A percentile compares a stretch with the other conserved stretches of the same genome.
phyloP scores from a whole-genome alignment of 2,329 filamentous ascomycete genomes.

The Magnaporthiopsis rhizophila region DNA sequence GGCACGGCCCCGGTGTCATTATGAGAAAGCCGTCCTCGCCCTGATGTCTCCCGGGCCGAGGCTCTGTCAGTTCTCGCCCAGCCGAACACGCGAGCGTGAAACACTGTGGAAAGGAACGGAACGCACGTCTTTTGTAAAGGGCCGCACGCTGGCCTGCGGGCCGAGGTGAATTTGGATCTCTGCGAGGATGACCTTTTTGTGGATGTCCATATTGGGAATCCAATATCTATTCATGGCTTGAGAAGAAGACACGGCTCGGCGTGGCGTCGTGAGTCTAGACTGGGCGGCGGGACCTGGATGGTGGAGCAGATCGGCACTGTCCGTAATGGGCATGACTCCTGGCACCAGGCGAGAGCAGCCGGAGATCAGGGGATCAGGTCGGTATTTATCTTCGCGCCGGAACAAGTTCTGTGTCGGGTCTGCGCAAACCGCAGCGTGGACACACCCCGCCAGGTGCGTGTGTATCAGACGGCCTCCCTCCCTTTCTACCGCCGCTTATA shows the following conservation, averaged over 20 bases:
- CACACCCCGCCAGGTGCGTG: background rate
- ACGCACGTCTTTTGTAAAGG: conserved; percentile 48
- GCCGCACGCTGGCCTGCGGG: conserved; percentile 47
- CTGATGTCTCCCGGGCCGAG: conserved; percentile 23
- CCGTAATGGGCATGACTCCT: background rate
- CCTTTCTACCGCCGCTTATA: background rate
- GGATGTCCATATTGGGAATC: conserved; percentile 52
- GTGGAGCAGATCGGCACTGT: background rate
- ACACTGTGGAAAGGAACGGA: conserved; percentile 7
- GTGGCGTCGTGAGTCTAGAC: background rate
- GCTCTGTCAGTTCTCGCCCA: conserved; percentile 9
- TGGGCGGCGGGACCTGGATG: background rate
- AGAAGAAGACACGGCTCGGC: conserved; percentile 24
- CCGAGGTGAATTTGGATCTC: conserved; percentile 52
- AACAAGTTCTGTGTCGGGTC: no score
- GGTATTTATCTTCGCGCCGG: background rate
- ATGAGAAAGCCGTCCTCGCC: conserved; percentile 56
- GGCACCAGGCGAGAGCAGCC: background rate
- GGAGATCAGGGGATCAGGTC: background rate
- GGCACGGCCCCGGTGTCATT: conserved; percentile 46
- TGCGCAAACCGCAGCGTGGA: background rate
- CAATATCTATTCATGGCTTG: conserved; percentile 48
- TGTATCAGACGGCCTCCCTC: background rate
- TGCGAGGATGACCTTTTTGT: conserved; percentile 51
- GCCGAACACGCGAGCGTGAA: conserved; percentile 13